Base-by-base conservation (phyloP, 2,329 filamentous ascomycete species). In the Trichoderma koningii region DNA sequence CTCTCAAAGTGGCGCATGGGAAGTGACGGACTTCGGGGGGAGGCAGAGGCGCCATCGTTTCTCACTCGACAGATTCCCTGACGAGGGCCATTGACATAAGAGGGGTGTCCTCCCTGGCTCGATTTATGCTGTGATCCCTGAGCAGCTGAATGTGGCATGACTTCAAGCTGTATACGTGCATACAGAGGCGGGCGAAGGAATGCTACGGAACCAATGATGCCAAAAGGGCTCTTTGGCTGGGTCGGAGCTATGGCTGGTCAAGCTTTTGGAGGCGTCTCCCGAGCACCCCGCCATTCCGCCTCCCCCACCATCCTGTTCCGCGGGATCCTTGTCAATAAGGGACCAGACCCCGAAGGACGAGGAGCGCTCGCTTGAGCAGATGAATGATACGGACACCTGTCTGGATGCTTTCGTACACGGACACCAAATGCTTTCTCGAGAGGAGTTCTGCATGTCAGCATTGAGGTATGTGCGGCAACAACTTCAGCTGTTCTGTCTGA, bases 121-220 rank as follows among this genome's bases (percentile, higher is more conserved):
- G 56, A 9, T 23, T 14, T 28, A 12, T 23, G 12, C 21, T 53
- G 48, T 1, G 34, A 52, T 62, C 59, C 47, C 23, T 52, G 59
- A 26, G 17, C 38, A 23, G 50, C 60, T 63, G 50, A 63, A 26
- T 53, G 60, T 63, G 50, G 34, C 53, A 55, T 63, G 60, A 63
- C 60, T 47, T 47, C 12, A 38, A 38, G 15, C 47, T 38, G 59
- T 26, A 55, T 52, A 52, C 48, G 47, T 52, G 44, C 47, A 38
- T 52, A 7, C 23, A 23, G 19, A 38, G 34, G 34, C 48, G 38
- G 38, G 45, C 47, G 52, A 45, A 42, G 7, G 34, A 38, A 38
- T 38, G 34, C 34, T 14, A 15, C 23, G 3, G 26, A 50, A 10
- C 47, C 53, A 38, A 55, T 53, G 59, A 53, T n/a, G 50, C 60